phyloP scores from a whole-genome alignment of 208 protist species.

The Borovskyia barvae region DNA sequence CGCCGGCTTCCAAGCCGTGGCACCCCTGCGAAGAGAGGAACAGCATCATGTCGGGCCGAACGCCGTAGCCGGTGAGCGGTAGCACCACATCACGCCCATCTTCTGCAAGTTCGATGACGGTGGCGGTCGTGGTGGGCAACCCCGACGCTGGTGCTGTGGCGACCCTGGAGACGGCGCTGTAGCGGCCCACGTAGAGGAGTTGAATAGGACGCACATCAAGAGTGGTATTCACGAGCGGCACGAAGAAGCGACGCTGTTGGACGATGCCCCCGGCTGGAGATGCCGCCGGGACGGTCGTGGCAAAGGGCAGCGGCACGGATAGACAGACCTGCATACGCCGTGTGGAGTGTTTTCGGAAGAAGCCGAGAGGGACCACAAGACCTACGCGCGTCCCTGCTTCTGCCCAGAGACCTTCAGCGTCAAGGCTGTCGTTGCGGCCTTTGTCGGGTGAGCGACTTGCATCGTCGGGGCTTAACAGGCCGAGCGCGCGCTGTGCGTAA shows the following conservation, averaged over 20 bases:
- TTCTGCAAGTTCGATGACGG: conserved; percentile 50
- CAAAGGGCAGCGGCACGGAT: conserved; percentile 65
- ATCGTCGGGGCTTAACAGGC: conserved; percentile 18
- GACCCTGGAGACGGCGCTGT: conserved; percentile 25
- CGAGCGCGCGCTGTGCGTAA: conserved; percentile 43
- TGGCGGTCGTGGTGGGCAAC: conserved; percentile 11
- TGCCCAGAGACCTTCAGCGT: not conserved
- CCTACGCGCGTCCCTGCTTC: conserved; percentile 9
- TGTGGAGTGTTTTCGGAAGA: conserved; percentile 39
- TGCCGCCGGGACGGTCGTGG: not conserved
- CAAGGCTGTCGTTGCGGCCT: not conserved
- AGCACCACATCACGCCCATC: conserved; percentile 46
- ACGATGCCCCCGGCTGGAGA: conserved; percentile 3
- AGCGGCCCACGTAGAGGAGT: conserved; percentile 57
- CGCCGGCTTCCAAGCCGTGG: conserved; percentile 7
- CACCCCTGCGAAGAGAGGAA: conserved; percentile 50
- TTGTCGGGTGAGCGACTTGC: conserved; percentile 2
- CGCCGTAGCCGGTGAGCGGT: conserved; percentile 62
- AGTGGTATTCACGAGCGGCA: conserved; percentile 21
- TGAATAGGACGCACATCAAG: conserved; percentile 47
- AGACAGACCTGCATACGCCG: conserved; percentile 68
- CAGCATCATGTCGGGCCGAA: conserved; percentile 53
- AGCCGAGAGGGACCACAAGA: conserved; percentile 54
- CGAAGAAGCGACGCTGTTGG: conserved; percentile 24
- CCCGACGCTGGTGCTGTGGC: not conserved